Base-by-base conservation (phyloP, 2,329 filamentous ascomycete genomes). In the Parastagonospora avenae region DNA sequence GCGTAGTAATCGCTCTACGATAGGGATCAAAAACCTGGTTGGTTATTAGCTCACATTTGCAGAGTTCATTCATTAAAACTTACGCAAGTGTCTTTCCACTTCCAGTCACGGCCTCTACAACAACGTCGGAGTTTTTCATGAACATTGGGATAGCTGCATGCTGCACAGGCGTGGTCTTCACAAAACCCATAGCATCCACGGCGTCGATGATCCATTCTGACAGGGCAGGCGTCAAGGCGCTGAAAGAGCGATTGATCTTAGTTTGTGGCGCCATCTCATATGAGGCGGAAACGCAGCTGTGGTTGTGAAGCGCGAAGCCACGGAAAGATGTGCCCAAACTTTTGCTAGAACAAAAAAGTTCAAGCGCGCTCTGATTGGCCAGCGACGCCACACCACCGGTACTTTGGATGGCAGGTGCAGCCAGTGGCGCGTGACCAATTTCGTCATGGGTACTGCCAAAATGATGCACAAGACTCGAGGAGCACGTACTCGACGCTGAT, bases 141-240 rank as follows among this genome's bases (percentile, higher is more conserved):
- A 96, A 94, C 44, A 96, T 83, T 10, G 92, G 91, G 60, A 97
- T 89, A 4, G 91, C 89, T 52, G 91, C 93, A 38, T 92, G 91
- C 76, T 97, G 93, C n/a, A 97, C 92, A 1, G 93, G 93, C 3
- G 92, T 97, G 82, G 94, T 92, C 71, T 89, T 87, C 57, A 82
- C 79, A 74, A 96, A 96, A 54, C 91, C 91, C 87, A 94, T 93
- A 58, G 87, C 85, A 42, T 86, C 81, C 42, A 95, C 86, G 52
- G 91, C 92, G 60, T 95, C 90, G 46, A 94, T 79, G 49, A 94
- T 85, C 91, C 92, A 97, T 84, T 88, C 82, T 53, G 88, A 89
- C 29, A 92, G 77, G 5, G 87, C 77, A 12, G 89, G 88, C 1
- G 83, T 88, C 46, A 92, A 78, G 11, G 83, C 84, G 64, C 88